A percentile compares a stretch with the other conserved stretches of the same genome.
Evolutionary conservation across 176 grass and related monocot genomes (phyloP).

Genomic region (Musa beccarii): DNA sequence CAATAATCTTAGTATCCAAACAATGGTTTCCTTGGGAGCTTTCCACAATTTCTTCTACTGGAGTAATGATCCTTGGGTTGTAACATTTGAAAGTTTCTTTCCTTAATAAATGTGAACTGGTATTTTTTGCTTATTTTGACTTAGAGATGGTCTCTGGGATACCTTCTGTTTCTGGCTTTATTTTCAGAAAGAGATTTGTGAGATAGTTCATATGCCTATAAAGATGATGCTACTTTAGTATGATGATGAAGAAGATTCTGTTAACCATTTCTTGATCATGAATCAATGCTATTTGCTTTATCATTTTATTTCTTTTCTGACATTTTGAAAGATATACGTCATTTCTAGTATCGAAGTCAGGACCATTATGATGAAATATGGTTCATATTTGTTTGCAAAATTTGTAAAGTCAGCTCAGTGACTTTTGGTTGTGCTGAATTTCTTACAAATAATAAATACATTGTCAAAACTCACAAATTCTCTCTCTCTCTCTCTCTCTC

Average conservation of each 20-base stretch:
- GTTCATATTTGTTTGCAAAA: neutral
- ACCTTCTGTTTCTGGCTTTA: neutral
- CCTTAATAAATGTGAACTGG: too few relatives aligned
- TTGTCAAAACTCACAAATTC: neutral
- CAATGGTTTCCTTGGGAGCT: neutral
- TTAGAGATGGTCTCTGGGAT: neutral
- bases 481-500: neutral
- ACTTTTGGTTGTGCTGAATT: too few relatives aligned
- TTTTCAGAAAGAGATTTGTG: neutral
- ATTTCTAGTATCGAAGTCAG: neutral
- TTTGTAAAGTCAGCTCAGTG: neutral
- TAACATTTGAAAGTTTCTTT: too few relatives aligned
- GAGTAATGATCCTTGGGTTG: too few relatives aligned
- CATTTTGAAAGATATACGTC: neutral
- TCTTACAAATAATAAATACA: neutral
- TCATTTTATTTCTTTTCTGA: too few relatives aligned
- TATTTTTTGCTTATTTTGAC: neutral
- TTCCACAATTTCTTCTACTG: too few relatives aligned
- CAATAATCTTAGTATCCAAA: neutral
- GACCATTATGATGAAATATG: neutral
- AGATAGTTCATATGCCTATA: neutral
- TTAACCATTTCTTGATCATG: too few relatives aligned
- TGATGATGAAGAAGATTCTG: neutral
- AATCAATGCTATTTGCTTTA: too few relatives aligned
- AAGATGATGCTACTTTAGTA: neutral